These are phyloP conservation scores for Dorcoceras hygrometricum DNA, from an alignment of 257 asterid species.

Conservation along the genomic window DNA sequence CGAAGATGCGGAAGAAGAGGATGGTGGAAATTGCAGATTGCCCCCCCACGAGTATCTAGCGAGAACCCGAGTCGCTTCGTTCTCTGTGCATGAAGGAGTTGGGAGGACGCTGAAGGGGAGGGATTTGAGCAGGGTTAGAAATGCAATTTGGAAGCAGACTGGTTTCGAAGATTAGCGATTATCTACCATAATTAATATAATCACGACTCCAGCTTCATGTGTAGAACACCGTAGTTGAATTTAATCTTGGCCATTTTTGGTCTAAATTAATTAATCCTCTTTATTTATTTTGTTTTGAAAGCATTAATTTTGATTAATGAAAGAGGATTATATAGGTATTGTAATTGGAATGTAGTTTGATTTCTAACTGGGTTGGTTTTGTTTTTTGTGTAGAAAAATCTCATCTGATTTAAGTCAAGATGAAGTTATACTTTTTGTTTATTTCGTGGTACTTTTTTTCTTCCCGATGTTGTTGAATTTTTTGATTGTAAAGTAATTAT, in stretches of 20 bases:
- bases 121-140: slow-evolving; percentile 80
- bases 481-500: too few relatives aligned
- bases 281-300: neutral
- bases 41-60: slow-evolving; percentile 96
- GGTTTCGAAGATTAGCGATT: slow-evolving; percentile 65
- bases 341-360: neutral
- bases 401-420: too few relatives aligned
- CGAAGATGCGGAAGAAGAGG: slow-evolving; percentile 28
- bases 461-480: too few relatives aligned
- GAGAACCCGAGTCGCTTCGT: slow-evolving; percentile 63
- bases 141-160: slow-evolving; percentile 82
- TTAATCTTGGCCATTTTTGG: neutral
- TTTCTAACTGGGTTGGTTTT: neutral
- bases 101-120: slow-evolving; percentile 93
- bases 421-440: too few relatives aligned
- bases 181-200: neutral
- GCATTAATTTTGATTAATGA: neutral
- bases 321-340: neutral
- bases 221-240: neutral
- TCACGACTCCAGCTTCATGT: neutral
- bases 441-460: too few relatives aligned
- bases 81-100: slow-evolving; percentile 78
- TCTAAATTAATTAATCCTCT: neutral
- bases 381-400: neutral
- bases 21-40: slow-evolving; percentile 33